Base-by-base conservation (phyloP, 106 monocot species). In the Narthecium ossifragum region DNA sequence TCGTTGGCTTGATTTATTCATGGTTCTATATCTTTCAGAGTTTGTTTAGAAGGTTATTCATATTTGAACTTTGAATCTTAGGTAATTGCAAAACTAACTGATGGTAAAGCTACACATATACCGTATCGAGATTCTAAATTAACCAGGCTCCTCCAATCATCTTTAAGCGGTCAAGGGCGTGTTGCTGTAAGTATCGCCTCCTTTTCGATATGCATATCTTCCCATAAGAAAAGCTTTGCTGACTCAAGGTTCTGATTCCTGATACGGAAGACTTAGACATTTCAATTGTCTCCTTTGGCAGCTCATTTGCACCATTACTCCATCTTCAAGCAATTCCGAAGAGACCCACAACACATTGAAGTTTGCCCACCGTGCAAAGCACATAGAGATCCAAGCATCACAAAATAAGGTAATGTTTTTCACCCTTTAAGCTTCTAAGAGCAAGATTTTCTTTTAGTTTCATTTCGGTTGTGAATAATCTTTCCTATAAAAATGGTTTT, bases 311-410 rank as follows among this genome's bases (percentile, higher is more conserved):
- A 92, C 92, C 24, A 76, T 92, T 34, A 92, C 92, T 34, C 92
- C 92, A 65, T 81, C 92, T 49, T 88, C 92, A 47, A 92, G 92
- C 67, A 92, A 88, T 62, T 60, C 78, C 14, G 92, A 92, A 72
- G 92, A 92, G 75, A 92, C 92, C 39, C 92, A 88, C 59, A 92
- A 92, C 38, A 92, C 92, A 54, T 65, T 92, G 38, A 92, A 92
- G 66, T 92, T 92, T 71, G 92, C 92, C 5, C 88, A 92, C 46
- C 92, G 88, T 59, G 88, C 92, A 52, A 92, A 92, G 69, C 34
- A 41, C 29, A 85, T 92, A 30, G 92, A 92, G 62, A 85, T 92
- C 34, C 88, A 81, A 79, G 92, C 92, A 70, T 88, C 78, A 61
- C 92, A 92, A 78, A 92, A 92, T 53, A 92, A 84, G 64, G 88